phyloP scores from a whole-genome alignment of 2,329 filamentous ascomycete genomes.

The Neofusicoccum kwambonambiense region DNA sequence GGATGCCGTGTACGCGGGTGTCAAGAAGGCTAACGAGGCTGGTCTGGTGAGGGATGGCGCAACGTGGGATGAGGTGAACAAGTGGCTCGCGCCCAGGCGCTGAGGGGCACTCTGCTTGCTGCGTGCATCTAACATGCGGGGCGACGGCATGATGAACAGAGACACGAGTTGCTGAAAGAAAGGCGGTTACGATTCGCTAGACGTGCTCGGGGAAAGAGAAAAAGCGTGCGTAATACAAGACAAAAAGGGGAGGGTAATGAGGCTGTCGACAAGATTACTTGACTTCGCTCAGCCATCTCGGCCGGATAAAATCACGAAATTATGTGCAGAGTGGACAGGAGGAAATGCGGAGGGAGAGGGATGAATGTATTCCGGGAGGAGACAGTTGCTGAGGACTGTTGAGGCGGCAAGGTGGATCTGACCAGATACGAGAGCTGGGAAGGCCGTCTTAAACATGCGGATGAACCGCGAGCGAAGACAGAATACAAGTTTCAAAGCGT shows the following conservation, averaged over 20 bases:
- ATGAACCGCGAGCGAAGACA: neutral
- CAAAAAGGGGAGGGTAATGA: neutral
- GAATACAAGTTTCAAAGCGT: neutral
- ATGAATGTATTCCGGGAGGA: no score
- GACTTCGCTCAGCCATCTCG: neutral
- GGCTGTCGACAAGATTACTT: neutral
- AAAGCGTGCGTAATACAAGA: neutral
- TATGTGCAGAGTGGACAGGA: no score
- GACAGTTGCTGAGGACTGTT: no score
- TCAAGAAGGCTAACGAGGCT: slow-evolving; percentile 54
- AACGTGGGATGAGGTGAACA: slow-evolving; percentile 59
- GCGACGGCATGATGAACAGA: neutral
- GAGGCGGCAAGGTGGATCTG: neutral
- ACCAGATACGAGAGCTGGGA: neutral
- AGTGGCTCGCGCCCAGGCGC: slow-evolving; percentile 49
- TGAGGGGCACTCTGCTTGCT: neutral
- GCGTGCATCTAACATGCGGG: neutral
- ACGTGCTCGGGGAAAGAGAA: neutral
- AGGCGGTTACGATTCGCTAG: neutral
- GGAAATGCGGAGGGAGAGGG: no score
- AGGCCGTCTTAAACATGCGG: neutral
- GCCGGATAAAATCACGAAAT: no score
- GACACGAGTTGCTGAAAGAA: neutral
- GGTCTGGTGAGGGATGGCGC: slow-evolving; percentile 48
- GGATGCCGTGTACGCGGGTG: slow-evolving; percentile 63